phyloP scores from a whole-genome alignment of 768 basidiomycete genomes.

The Ramaria sp. region DNA sequence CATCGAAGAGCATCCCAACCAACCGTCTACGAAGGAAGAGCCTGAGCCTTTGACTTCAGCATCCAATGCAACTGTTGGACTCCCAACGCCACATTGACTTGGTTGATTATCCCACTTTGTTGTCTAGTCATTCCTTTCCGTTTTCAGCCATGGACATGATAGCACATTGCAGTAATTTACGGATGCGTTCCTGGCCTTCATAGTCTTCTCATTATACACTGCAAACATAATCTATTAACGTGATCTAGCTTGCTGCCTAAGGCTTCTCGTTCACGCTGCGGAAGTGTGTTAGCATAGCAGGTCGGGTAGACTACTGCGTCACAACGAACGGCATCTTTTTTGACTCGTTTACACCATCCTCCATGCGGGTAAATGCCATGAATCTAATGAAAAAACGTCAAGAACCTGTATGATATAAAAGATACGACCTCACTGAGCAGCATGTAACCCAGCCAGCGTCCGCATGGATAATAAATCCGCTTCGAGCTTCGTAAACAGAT shows the following conservation, averaged over 20 bases:
- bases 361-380: slow-evolving; percentile 9
- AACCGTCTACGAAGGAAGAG: slow-evolving; percentile 24
- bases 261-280: background rate
- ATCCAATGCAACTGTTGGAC: background rate
- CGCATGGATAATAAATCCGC: slow-evolving; percentile 71
- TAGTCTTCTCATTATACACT: background rate
- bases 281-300: background rate
- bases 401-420: background rate
- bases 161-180: slow-evolving; percentile 4
- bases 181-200: background rate
- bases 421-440: slow-evolving; percentile 57
- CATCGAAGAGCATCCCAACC: slow-evolving; percentile 87
- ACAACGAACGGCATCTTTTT: background rate
- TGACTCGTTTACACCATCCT: background rate
- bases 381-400: background rate
- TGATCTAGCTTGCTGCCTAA: background rate
- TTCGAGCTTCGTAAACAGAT: slow-evolving; percentile 67
- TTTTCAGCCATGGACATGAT: background rate
- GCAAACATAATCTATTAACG: no score
- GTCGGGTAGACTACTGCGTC: background rate
- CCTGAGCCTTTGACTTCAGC: background rate
- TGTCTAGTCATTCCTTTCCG: background rate
- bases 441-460: slow-evolving; percentile 67
- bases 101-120: background rate
- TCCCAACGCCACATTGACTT: background rate